A percentile compares a stretch with the other conserved stretches of the same genome.
These are phyloP conservation scores for Syzygium syzygioides DNA, from an alignment of 441 rosid genomes.

Conservation along the genomic window DNA sequence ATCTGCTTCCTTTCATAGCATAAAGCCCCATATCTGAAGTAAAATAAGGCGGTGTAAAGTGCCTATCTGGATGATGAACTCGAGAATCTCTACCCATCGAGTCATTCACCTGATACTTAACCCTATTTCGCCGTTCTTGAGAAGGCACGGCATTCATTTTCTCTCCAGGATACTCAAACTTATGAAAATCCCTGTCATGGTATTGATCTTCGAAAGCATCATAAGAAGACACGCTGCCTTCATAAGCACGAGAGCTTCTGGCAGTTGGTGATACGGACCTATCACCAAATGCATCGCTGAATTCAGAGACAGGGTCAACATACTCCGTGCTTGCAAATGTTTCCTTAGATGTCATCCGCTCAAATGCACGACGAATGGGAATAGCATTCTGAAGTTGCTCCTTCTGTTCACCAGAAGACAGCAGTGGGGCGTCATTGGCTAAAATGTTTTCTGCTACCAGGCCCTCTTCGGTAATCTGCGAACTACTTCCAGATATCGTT, in stretches of 20 bases:
- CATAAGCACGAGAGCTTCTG: conserved; percentile 53
- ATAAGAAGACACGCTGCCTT: conserved; percentile 37
- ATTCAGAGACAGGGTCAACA: conserved; percentile 37
- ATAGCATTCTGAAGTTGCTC: conserved; percentile 23
- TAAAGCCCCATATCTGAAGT: not conserved
- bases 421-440: not conserved
- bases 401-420: conserved; percentile 16
- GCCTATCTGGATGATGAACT: not conserved
- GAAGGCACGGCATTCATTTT: conserved; percentile 19
- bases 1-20: not conserved
- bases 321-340: conserved; percentile 29
- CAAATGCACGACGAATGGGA: conserved; percentile 3
- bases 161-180: conserved; percentile 11
- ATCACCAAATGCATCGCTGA: conserved; percentile 28
- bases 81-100: not conserved
- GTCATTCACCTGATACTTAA: conserved; percentile 11
- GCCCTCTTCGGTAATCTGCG: not conserved
- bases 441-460: not conserved
- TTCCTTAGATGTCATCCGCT: conserved; percentile 19
- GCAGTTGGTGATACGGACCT: conserved; percentile 34
- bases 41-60: not conserved
- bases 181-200: conserved; percentile 17
- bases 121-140: conserved; percentile 32
- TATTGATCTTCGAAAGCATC: conserved; percentile 47
- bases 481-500: not conserved